Base-by-base conservation (phyloP, 176 grass and related monocot genomes). In the Avena atlantica region DNA sequence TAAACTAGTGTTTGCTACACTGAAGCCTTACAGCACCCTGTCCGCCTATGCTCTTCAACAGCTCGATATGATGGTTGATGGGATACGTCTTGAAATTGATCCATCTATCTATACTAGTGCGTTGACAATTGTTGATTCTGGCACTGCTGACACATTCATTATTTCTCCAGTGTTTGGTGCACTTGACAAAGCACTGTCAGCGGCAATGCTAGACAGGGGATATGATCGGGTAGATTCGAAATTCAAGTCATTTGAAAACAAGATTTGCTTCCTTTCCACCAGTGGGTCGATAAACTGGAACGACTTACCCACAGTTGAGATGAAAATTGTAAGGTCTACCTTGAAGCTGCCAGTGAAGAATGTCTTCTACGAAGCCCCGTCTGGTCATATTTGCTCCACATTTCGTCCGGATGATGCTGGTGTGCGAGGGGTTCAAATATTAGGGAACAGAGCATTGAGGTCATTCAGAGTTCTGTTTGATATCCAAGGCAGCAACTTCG, bases 381-480 rank as follows among this genome's bases (percentile, higher is more conserved):
- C 36, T 8, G 25, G 59, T 62, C 27, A 37, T 40, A 74, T 81
- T 63, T 87, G 85, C 78, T 51, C 70, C 55, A 66, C 47, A 15
- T 82, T 82, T 87, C 68, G n/a, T 40, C 76, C 76, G 31, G 66
- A 86, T 80, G 52, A 23, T 80, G 76, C 24, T 27, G 21, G 55
- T 21, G 58, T 55, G 61, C 8, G 6, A 25, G 78, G 58, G 69
- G 29, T 66, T 74, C 70, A 53, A 31, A 27, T 82, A 67, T 37
- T 87, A 16, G 78, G 86, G 13, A 82, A 88, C 15, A 56, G 21
- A 45, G 60, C 70, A 58, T 3, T 67, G 23, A 76, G 79, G 56
- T 88, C 86, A 34, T 82, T 57, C 13, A 87, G 70, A 60, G 47
- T 82, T 62, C 70, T 82, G 4, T 81, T 31, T 82, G 60, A 77